Percentiles rank a stretch among this genome's conserved stretches.
Evolutionary conservation across 2,329 filamentous ascomycete genomes (phyloP).

Genomic region (Fusarium humuli): DNA sequence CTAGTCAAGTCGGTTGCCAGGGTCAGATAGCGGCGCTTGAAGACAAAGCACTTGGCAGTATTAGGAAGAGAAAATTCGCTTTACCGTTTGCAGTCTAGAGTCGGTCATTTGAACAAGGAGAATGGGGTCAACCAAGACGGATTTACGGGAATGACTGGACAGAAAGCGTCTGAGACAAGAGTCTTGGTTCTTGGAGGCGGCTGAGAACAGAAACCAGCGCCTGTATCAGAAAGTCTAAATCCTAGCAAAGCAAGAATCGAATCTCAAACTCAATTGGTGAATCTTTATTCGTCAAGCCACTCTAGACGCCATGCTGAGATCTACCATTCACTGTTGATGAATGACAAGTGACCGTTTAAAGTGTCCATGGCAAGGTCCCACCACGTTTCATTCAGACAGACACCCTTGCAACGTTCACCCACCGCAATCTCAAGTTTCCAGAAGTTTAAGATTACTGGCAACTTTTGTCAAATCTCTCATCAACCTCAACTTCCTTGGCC

Average conservation of each 20-base stretch:
- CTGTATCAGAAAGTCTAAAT: neutral
- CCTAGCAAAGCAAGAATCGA: neutral
- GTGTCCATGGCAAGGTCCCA: slow-evolving; percentile 32
- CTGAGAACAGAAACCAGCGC: neutral
- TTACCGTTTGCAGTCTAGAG: slow-evolving; percentile 29
- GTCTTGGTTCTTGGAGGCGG: neutral
- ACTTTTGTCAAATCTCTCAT: neutral
- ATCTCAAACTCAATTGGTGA: slow-evolving; percentile 8
- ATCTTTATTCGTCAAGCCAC: slow-evolving; percentile 12
- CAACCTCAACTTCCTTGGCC: slow-evolving; percentile 18
- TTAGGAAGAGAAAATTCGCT: slow-evolving; percentile 6
- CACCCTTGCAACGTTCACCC: slow-evolving; percentile 20
- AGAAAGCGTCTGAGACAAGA: slow-evolving; percentile 14
- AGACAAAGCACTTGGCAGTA: slow-evolving; percentile 1
- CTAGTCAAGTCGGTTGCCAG: slow-evolving; percentile 17
- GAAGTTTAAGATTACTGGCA: slow-evolving; percentile 25
- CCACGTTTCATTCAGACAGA: slow-evolving; percentile 30
- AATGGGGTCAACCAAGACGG: slow-evolving; percentile 14
- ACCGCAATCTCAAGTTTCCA: slow-evolving; percentile 25
- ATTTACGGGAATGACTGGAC: slow-evolving; percentile 7
- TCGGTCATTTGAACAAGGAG: slow-evolving; percentile 12
- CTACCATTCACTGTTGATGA: slow-evolving; percentile 27
- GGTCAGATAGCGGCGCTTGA: slow-evolving; percentile 13
- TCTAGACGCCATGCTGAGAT: slow-evolving; percentile 5
- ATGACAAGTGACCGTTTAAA: slow-evolving; percentile 34